Evolutionary conservation across 2,329 filamentous ascomycete species (phyloP), one percentile per base, ranked within the genome.

Genomic region (Hypoxylon sp.): DNA sequence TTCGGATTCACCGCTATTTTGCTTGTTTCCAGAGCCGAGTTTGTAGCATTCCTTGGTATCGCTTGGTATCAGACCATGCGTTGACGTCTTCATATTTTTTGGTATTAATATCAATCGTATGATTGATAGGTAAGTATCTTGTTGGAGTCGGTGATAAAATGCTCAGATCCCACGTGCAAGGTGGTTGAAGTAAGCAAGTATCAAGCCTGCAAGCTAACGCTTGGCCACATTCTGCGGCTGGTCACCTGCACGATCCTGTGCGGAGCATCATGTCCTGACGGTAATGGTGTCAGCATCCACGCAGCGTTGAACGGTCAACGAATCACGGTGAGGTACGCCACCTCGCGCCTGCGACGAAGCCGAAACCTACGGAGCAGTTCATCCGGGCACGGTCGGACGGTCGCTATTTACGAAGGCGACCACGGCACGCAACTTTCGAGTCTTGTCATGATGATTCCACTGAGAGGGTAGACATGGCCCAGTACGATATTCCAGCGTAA

Each of bases 1-100:
- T 60, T 48, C 35, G 48, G 67, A 48, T 70, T 70, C 67, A 70
- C 67, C 67, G 67, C 67, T 48, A 62, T 59, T 70, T 67, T 19
- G 27, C 19, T 19, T 51, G 24, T 50, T 42, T 27, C 17, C 7
- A 46, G 19, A 32, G 44, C 31, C 24, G 27, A 48, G 42, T 44
- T 8, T 59, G 11, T 53, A 21, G n/a, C 29, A 17, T 1, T 21
- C 13, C 31, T 42, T 19, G 48, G 29, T 31, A 32, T 35, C 44
- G 35, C 15, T 46, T 47, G 44, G 32, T 21, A 57, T 52, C 44
- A 37, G 39, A 50, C 48, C 37, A 53, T 57, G 47, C 31, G 46
- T 15, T 42, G 51, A 51, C 17, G 44, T 11, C 35, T 37, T 51
- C 24, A 52, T 42, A 27, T 32, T 15, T 21, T 39, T 19, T 31